Percentiles rank a stretch among this genome's conserved stretches.
Evolutionary conservation across 495 filamentous ascomycete genomes (phyloP).

Genomic region (Xylaria sp.): DNA sequence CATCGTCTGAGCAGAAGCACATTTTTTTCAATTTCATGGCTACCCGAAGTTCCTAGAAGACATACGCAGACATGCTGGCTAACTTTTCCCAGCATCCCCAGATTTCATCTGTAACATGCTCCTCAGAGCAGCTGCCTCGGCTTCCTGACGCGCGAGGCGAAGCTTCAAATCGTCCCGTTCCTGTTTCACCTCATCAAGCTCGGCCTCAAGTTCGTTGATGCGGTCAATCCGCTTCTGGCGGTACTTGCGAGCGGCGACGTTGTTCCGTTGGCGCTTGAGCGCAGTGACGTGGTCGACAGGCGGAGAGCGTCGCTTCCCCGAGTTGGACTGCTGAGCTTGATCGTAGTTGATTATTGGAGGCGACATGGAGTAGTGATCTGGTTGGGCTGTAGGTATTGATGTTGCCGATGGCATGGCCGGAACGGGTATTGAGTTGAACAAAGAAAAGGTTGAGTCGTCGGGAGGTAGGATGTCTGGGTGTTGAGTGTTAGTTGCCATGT

Average conservation of each 20-base stretch:
- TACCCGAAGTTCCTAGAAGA: slow-evolving; percentile 33
- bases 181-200: slow-evolving; percentile 63
- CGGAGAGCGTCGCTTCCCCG: slow-evolving; percentile 34
- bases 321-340: slow-evolving; percentile 17
- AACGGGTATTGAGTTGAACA: slow-evolving; percentile 32
- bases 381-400: slow-evolving; percentile 23
- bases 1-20: slow-evolving; percentile 50
- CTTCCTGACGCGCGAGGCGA: slow-evolving; percentile 67
- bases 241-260: slow-evolving; percentile 73
- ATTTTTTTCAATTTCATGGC: slow-evolving; percentile 28
- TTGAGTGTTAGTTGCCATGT: slow-evolving; percentile 16
- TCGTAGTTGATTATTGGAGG: slow-evolving; percentile 31
- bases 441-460: slow-evolving; percentile 30
- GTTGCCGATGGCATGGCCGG: slow-evolving; percentile 24
- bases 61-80: slow-evolving; percentile 27
- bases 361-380: slow-evolving; percentile 29
- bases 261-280: slow-evolving; percentile 69
- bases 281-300: slow-evolving; percentile 35
- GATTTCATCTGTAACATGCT: slow-evolving; percentile 51
- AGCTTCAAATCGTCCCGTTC: slow-evolving; percentile 73
- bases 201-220: slow-evolving; percentile 67
- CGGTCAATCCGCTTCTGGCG: slow-evolving; percentile 73
- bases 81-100: slow-evolving; percentile 34
- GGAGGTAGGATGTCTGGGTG: slow-evolving; percentile 28
- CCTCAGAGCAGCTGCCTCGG: slow-evolving; percentile 57